These are phyloP conservation scores for Cystofilobasidium bisporidii DNA, from an alignment of 768 basidiomycete genomes.

Conservation along the genomic window DNA sequence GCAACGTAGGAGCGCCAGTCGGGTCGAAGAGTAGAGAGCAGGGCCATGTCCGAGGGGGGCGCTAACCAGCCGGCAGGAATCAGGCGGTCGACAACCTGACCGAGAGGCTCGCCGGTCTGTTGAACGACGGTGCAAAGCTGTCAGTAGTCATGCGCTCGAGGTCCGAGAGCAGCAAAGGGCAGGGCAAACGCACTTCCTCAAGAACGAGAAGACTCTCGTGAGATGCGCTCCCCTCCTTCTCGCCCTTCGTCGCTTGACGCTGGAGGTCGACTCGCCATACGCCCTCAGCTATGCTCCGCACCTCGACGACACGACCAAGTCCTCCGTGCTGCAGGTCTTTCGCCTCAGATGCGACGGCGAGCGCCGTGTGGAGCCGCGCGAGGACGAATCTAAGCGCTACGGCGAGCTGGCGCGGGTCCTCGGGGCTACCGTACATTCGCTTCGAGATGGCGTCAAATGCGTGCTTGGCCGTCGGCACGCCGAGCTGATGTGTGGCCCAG, in stretches of 20 bases:
- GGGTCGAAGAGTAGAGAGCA: background rate
- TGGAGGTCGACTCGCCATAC: conserved; percentile 4
- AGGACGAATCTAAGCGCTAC: conserved; percentile 6
- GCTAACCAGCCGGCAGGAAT: background rate
- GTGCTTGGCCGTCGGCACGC: background rate
- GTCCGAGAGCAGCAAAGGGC: background rate
- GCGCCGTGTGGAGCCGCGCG: conserved; percentile 3
- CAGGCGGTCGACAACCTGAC: background rate
- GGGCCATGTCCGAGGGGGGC: background rate
- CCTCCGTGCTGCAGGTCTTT: background rate
- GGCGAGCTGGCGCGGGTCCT: background rate
- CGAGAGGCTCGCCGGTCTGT: conserved; percentile 21
- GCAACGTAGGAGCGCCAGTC: background rate
- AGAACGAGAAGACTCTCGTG: background rate
- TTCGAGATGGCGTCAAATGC: conserved; percentile 6
- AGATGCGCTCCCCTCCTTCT: background rate
- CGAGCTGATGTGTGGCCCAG: background rate
- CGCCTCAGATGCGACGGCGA: background rate
- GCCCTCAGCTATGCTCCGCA: background rate
- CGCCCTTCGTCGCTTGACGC: background rate
- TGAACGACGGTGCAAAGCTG: background rate
- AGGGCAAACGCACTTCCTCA: background rate
- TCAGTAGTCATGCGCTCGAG: background rate
- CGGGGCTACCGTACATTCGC: background rate
- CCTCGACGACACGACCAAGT: conserved; percentile 2